Percentiles rank a stretch among this genome's conserved stretches.
phyloP scores from a whole-genome alignment of 305 asterid species.

The Fraxinus albicans region DNA sequence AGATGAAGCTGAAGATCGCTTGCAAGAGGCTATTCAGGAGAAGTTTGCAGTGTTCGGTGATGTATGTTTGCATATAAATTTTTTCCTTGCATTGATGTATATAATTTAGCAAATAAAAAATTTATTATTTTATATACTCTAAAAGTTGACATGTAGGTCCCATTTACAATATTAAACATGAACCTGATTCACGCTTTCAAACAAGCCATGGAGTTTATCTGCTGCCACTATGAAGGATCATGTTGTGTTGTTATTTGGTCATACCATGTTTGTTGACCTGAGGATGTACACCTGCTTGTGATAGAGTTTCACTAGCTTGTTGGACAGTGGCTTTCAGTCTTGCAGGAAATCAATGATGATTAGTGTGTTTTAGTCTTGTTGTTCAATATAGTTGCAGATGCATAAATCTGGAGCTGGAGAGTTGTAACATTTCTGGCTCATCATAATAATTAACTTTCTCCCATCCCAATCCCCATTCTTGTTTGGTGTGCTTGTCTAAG shows the following conservation, averaged over 20 bases:
- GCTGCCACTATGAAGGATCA: not conserved
- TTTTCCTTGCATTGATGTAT: slow-evolving; percentile 28
- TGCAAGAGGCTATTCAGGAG: slow-evolving; percentile 97
- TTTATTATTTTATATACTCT: not conserved
- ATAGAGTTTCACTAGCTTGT: not conserved
- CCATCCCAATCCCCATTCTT: not conserved
- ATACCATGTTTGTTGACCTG: not conserved
- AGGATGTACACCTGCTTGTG: not conserved
- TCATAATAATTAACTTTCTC: not conserved
- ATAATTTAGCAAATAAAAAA: slow-evolving; percentile 5
- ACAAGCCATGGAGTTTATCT: not conserved
- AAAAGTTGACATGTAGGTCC: not conserved
- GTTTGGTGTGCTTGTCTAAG: not conserved
- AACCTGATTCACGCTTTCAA: not conserved
- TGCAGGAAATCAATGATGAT: slow-evolving; percentile 12
- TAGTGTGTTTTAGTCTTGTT: not conserved
- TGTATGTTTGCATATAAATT: slow-evolving; percentile 58
- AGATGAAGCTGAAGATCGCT: slow-evolving; percentile 96
- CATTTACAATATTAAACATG: not conserved
- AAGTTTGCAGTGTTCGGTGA: slow-evolving; percentile 95
- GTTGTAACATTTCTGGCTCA: slow-evolving; percentile 1
- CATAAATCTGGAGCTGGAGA: slow-evolving; percentile 1
- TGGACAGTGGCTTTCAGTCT: not conserved
- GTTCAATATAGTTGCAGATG: slow-evolving; percentile 4
- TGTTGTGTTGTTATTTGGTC: slow-evolving; percentile 9